Evolutionary conservation across 805 yeast species (phyloP).

Genomic region (Danielia oregonensis): DNA sequence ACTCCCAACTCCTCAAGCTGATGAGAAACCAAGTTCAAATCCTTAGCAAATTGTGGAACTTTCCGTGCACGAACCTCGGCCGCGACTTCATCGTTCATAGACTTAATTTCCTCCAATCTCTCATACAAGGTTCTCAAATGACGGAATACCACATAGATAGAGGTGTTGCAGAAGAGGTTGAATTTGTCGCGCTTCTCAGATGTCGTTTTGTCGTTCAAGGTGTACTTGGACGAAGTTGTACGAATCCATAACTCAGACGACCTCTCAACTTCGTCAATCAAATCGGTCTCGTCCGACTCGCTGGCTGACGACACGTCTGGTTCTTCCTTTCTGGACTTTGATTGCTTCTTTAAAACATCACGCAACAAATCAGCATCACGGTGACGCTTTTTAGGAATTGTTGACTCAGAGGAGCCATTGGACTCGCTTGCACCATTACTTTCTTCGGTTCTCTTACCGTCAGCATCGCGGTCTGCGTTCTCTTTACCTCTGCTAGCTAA

Average conservation of each 20-base stretch:
- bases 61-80: conserved; percentile 63
- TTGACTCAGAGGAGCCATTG: background rate
- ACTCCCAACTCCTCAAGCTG: conserved; percentile 81
- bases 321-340: conserved; percentile 35
- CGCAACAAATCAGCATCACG: conserved; percentile 55
- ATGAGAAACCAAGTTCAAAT: conserved; percentile 74
- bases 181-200: conserved; percentile 48
- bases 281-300: conserved; percentile 33
- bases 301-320: conserved; percentile 27
- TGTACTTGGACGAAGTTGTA: conserved; percentile 27
- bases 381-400: conserved; percentile 40
- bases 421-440: conserved; percentile 13
- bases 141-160: conserved; percentile 86
- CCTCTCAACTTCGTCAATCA: conserved; percentile 28
- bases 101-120: conserved; percentile 75
- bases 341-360: conserved; percentile 58
- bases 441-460: conserved; percentile 10
- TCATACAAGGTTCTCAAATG: conserved; percentile 77
- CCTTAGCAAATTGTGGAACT: conserved; percentile 76
- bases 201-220: conserved; percentile 22
- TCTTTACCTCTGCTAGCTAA: conserved; percentile 20
- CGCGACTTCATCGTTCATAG: conserved; percentile 64
- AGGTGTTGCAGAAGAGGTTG: conserved; percentile 84
- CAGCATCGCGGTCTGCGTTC: conserved; percentile 15
- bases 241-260: conserved; percentile 43